Base-by-base conservation (phyloP, 2,329 filamentous ascomycete species). In the Sporothrix globosa region DNA sequence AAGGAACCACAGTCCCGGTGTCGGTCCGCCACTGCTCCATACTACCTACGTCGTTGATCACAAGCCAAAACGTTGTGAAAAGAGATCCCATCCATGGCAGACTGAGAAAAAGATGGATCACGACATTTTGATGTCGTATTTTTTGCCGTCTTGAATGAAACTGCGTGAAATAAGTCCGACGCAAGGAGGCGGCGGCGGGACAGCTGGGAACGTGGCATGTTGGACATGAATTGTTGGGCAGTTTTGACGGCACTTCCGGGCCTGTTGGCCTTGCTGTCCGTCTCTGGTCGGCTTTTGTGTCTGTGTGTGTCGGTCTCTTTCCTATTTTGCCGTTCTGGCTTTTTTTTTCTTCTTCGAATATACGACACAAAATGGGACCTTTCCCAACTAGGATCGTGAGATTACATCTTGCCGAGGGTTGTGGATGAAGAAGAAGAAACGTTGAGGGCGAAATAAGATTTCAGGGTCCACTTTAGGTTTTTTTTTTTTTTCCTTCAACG, bases 121-220 rank as follows among this genome's bases (percentile, higher is more conserved):
- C 56, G 3, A 61, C n/a, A 24, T 44, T 61, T 14, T 14, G 48
- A 50, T n/a, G 17, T 56, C 14, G 7, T 34, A 7, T 44, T n/a
- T n/a, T n/a, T 50, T 44, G 41, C 34, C 34, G 39, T 61, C 56
- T 60, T 11, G 34, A 41, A 24, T 44, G 19, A 50, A 6, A 50
- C 14, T 50, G 34, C 34, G 56, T 60, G 7, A 61, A 24, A 61
- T 61, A 61, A 19, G n/a, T 24, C 56, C 56, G 56, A 61, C 56
- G 56, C 39, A 61, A 44, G 34, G 56, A 60, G 34, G 21, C 56
- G 9, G 21, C 56, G 9, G 34, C 56, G 56, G 19, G 19, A 21
- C 56, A n/a, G 56, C n/a, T 61, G 34, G 34, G 56, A 61, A 61
- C 34, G 56, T 61, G 34, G 56, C 56, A 44, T 44, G 44, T 44